Evolutionary conservation across 2,329 filamentous ascomycete species (phyloP).

Genomic region (Claviceps sp.): DNA sequence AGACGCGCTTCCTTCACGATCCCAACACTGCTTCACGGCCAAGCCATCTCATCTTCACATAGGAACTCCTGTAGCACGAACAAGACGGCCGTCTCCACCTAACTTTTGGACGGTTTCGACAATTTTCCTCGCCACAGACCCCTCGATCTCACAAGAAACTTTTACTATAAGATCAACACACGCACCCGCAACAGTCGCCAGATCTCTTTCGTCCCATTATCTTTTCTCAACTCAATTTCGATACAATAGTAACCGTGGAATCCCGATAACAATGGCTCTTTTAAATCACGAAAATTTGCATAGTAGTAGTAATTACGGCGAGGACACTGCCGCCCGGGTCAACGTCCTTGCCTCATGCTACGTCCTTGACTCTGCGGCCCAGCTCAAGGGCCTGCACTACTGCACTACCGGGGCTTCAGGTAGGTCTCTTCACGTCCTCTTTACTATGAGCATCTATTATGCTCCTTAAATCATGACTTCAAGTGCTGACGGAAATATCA

Average conservation of each 20-base stretch:
- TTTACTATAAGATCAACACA: not conserved
- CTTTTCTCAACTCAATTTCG: constrained; percentile 5
- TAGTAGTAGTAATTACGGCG: constrained; percentile 67
- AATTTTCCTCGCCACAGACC: not conserved
- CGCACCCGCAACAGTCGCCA: not conserved
- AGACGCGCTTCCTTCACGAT: not conserved
- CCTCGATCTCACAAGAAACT: not conserved
- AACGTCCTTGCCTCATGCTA: constrained; percentile 89
- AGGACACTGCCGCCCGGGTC: constrained; percentile 48
- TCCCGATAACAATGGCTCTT: constrained; percentile 39
- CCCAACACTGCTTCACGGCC: not conserved
- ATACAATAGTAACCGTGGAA: constrained; percentile 13
- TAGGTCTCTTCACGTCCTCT: constrained; percentile 22
- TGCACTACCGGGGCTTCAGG: constrained; percentile 82
- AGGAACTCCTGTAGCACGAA: not conserved
- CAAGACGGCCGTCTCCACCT: not conserved
- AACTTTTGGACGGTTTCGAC: not conserved
- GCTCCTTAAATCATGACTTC: not conserved
- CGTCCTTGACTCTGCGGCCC: constrained; percentile 59
- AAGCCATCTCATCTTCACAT: not conserved
- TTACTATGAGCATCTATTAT: not conserved
- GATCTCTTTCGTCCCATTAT: constrained; percentile 5
- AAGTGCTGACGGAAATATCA: constrained; percentile 8
- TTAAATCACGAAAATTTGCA: constrained; percentile 58
- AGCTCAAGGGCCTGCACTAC: constrained; percentile 80